Base-by-base conservation (phyloP, 2,329 filamentous ascomycete species). In the Fusarium sp. region DNA sequence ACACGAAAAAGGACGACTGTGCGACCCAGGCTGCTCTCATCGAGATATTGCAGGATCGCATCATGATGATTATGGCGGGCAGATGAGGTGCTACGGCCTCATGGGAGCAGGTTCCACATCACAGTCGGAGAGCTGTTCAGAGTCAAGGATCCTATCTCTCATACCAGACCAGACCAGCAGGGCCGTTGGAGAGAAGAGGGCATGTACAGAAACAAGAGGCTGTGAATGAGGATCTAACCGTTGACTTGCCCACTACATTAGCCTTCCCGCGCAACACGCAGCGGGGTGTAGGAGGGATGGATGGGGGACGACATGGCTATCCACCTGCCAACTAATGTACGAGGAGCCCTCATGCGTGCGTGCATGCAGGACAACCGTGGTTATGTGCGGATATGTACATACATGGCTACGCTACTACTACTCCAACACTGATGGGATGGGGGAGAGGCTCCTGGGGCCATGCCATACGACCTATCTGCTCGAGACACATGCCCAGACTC, bases 231-330 rank as follows among this genome's bases (percentile, higher is more conserved):
- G 72, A 76, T 76, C 74, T 76, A 70, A 62, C 69, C 70, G 64
- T 72, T 62, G 66, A 69, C 67, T 71, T 73, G 67, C 76, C 64
- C 58, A 64, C 70, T 79, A 79, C 77, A 77, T 80, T 80, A 80
- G 79, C 52, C 79, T 79, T 80, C 79, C 79, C 79, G 79, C 72
- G 70, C 73, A 75, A 71, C 78, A 78, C 65, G 76, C 75, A 77
- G 74, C 67, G 71, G 65, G 76, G 74, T 66, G 68, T 74, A 64
- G 70, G 69, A 76, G 71, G 69, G 67, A 64, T 67, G 62, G 64
- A 50, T 69, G 66, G 69, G 27, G 64, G 60, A 69, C 70, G 65
- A 70, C 59, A 73, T 77, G 66, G 73, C 58, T 70, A 76, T 70
- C 74, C 77, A 78, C 73, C 74, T 73, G 67, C 70, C 77, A 72